Evolutionary conservation across 306 rosid genomes (phyloP).

Genomic region (Oemleria cerasiformis): DNA sequence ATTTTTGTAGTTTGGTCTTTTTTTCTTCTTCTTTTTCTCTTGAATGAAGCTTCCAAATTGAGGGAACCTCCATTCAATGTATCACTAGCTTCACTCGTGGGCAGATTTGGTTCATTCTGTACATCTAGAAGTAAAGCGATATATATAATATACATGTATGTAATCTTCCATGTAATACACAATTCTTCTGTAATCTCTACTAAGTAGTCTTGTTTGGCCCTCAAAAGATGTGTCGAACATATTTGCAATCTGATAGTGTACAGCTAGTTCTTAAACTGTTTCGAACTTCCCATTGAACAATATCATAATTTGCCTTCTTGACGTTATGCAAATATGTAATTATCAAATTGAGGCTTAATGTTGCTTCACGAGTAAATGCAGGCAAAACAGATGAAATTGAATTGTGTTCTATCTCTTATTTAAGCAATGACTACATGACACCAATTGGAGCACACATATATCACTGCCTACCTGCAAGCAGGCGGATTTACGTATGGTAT

Average conservation of each 20-base stretch:
- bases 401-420: conserved; percentile 31
- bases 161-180: conserved; percentile 9
- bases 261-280: conserved; percentile 5
- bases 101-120: conserved; percentile 23
- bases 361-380: not conserved
- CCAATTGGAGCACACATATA: conserved; percentile 41
- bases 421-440: conserved; percentile 27
- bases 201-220: conserved; percentile 25
- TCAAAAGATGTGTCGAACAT: conserved; percentile 22
- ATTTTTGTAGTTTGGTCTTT: conserved; percentile 13
- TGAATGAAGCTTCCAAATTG: conserved; percentile 27
- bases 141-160: not conserved
- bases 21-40: conserved; percentile 3
- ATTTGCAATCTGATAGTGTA: conserved; percentile 24
- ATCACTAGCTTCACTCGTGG: conserved; percentile 8
- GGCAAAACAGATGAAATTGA: conserved; percentile 1
- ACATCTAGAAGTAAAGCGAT: conserved; percentile 18
- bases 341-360: not conserved
- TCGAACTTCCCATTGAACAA: not conserved
- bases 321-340: not conserved
- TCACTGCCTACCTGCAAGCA: conserved; percentile 51
- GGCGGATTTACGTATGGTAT: conserved; percentile 54
- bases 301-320: not conserved
- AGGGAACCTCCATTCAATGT: conserved; percentile 19
- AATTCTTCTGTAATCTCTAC: conserved; percentile 18